Percentiles rank a stretch among this genome's conserved stretches.
Conservation (phyloP, 2,329 filamentous ascomycete species). For the Pyricularia pennisetigena region DNA sequence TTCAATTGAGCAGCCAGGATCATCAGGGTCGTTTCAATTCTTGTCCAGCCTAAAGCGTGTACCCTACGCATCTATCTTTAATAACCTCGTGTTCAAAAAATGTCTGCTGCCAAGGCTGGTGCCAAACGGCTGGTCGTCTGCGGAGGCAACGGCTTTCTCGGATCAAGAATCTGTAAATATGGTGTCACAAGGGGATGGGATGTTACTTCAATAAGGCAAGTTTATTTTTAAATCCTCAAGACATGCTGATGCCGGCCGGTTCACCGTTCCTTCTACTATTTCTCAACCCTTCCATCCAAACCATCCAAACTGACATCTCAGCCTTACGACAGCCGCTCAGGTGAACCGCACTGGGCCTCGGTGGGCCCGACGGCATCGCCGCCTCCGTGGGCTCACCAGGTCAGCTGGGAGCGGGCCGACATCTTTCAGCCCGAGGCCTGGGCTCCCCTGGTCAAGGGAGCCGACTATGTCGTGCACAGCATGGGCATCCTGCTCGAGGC, state of each 20-base stretch:
- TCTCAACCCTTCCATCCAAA: background rate
- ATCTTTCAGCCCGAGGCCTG: conserved; percentile 78
- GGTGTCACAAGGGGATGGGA: conserved; percentile 81
- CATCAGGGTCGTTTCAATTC: background rate
- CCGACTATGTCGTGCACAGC: conserved; percentile 82
- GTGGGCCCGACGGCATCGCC: conserved; percentile 61
- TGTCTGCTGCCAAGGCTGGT: conserved; percentile 12
- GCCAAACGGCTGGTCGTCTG: conserved; percentile 81
- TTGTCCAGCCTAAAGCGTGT: background rate
- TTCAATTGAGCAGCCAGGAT: background rate
- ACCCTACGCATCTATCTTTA: background rate
- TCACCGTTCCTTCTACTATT: background rate
- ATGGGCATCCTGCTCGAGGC: conserved; percentile 96
- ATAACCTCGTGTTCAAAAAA: background rate
- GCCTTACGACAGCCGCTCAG: conserved; percentile 59
- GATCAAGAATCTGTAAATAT: conserved; percentile 81
- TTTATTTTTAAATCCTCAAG: background rate
- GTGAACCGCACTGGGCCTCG: conserved; percentile 74
- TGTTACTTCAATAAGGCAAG: conserved; percentile 82
- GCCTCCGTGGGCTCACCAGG: conserved; percentile 71
- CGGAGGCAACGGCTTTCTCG: conserved; percentile 88
- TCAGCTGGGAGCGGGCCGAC: conserved; percentile 83
- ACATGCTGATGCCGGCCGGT: too few species aligned
- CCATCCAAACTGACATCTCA: background rate
- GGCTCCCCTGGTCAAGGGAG: conserved; percentile 61